phyloP scores from a whole-genome alignment of 169 alveolate species.

The Miamiensis avidus region DNA sequence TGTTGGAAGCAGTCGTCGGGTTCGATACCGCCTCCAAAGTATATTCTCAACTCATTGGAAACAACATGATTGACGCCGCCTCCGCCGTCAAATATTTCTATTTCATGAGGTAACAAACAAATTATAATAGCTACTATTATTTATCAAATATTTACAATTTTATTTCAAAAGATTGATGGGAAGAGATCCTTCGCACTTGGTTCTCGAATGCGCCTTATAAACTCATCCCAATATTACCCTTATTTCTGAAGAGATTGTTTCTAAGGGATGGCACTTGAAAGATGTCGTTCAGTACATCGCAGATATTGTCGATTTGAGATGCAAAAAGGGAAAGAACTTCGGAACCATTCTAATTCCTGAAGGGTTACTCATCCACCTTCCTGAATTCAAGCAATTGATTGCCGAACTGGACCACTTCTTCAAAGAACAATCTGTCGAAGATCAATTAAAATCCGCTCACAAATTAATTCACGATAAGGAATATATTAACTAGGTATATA shows the following conservation, averaged over 20 bases:
- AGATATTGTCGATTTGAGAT: constrained; percentile 94
- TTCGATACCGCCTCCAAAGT: constrained; percentile 97
- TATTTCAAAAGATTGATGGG: constrained; percentile 98
- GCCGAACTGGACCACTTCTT: constrained; percentile 89
- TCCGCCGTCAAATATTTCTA: constrained; percentile 99
- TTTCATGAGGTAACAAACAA: too few species aligned
- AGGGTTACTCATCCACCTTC: constrained; percentile 94
- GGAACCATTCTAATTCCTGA: constrained; percentile 98
- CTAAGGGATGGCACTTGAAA: constrained; percentile 92
- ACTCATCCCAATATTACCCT: constrained; percentile 97
- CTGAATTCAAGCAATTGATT: constrained; percentile 91
- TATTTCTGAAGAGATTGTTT: constrained; percentile 95
- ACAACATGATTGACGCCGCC: constrained; percentile 97
- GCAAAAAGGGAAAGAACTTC: constrained; percentile 92
- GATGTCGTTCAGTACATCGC: constrained; percentile 96
- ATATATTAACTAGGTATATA: neutral
- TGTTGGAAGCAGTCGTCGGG: constrained; percentile 95
- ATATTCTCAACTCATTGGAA: constrained; percentile 96
- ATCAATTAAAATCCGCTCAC: neutral
- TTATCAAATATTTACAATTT: too few species aligned
- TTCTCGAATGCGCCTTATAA: constrained; percentile 94
- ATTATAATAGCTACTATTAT: too few species aligned
- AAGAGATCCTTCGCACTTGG: constrained; percentile 96
- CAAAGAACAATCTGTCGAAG: constrained; percentile 39
- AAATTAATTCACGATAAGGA: neutral